phyloP scores from a whole-genome alignment of 2,329 filamentous ascomycete species.

The Stromatinia cepivora region DNA sequence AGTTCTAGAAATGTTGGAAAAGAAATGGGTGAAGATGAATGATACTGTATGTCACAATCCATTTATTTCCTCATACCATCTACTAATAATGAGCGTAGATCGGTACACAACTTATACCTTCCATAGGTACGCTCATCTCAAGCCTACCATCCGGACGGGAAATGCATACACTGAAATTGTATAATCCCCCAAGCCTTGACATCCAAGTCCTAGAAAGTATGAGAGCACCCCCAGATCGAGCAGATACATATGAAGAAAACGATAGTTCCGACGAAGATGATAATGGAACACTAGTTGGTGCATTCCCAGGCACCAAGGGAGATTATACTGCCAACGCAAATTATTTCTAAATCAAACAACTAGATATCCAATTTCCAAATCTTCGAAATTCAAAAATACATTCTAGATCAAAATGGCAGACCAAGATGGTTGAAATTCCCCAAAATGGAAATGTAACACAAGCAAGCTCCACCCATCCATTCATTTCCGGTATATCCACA shows the following conservation, averaged over 20 bases:
- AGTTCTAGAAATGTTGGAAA: constrained; percentile 81
- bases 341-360: constrained; percentile 33
- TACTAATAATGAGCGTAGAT: constrained; percentile 53
- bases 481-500: too few relatives aligned
- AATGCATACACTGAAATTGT: constrained; percentile 72
- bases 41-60: constrained; percentile 66
- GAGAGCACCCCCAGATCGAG: constrained; percentile 53
- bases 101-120: constrained; percentile 75
- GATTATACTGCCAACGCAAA: constrained; percentile 43
- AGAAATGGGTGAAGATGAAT: constrained; percentile 90
- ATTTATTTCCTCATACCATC: not conserved
- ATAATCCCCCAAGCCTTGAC: constrained; percentile 64
- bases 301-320: constrained; percentile 51
- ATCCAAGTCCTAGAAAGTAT: constrained; percentile 62
- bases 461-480: constrained; percentile 8
- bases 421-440: not conserved
- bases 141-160: constrained; percentile 87
- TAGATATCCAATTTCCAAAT: not conserved
- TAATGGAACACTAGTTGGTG: constrained; percentile 45
- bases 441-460: constrained; percentile 15
- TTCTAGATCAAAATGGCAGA: not conserved
- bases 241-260: constrained; percentile 46
- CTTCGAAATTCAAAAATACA: not conserved
- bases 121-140: constrained; percentile 68
- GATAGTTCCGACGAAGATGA: constrained; percentile 47